Percentiles rank a stretch among this genome's conserved stretches.
These are phyloP conservation scores for Pyrenophora tritici-repentis DNA, from an alignment of 2,329 filamentous ascomycete species.

Conservation along the genomic window DNA sequence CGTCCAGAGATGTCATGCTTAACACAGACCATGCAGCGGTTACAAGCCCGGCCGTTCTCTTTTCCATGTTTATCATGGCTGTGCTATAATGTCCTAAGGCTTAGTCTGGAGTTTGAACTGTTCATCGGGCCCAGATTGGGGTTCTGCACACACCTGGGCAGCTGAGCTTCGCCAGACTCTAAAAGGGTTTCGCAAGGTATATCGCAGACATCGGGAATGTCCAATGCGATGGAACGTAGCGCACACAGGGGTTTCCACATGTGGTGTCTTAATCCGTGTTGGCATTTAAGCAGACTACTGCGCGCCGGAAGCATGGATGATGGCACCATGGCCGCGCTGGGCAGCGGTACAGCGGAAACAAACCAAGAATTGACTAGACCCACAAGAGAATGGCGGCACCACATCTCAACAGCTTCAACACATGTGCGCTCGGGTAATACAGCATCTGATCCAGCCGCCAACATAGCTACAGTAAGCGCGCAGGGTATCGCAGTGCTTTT, in stretches of 20 bases:
- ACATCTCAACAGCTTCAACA: background rate
- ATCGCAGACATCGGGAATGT: constrained; percentile 7
- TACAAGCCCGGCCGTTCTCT: no score
- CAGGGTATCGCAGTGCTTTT: background rate
- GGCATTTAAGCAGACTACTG: constrained; percentile 1
- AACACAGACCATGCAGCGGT: no score
- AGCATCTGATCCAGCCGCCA: background rate
- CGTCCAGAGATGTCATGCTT: background rate
- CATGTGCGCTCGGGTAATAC: background rate
- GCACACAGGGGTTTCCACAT: constrained; percentile 6
- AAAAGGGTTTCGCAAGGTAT: no score
- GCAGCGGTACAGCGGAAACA: background rate
- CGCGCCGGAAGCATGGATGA: constrained; percentile 2
- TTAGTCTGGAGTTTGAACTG: no score
- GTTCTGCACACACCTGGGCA: no score
- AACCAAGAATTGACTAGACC: no score
- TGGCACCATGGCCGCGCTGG: background rate
- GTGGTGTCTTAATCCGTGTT: constrained; percentile 1
- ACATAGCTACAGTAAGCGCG: background rate
- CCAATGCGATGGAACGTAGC: constrained; percentile 3
- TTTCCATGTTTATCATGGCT: no score
- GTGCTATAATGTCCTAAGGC: no score
- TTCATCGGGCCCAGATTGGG: no score
- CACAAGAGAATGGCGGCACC: background rate
- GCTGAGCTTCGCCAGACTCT: no score